Base-by-base conservation (phyloP, 106 monocot genomes). In the Phalaenopsis equestris region DNA sequence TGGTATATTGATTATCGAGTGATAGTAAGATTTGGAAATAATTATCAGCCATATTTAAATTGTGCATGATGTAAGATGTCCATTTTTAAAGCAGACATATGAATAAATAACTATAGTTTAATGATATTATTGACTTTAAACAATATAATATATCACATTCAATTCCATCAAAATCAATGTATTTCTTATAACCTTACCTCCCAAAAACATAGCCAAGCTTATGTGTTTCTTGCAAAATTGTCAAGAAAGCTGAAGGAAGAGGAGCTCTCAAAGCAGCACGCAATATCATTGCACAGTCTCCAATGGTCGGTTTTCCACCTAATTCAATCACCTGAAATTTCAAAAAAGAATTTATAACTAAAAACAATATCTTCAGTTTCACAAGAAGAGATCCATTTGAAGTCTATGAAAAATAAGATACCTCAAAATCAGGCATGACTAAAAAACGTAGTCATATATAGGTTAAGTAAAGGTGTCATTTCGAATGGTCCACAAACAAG, bases 191-290 rank as follows among this genome's bases (percentile, higher is more conserved):
- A 24, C 21, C 64, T 74, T 92, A 98, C 97, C 97, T 92, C 72
- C 97, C 97, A 76, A 98, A 98, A 77, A 80, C 74, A 77, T 94
- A 98, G 78, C 97, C 97, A 77, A 98, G 94, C 56, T 81, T 80
- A 74, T 98, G 97, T 72, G 92, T 88, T 72, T 86, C 83, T 77
- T 87, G 87, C 84, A 98, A 88, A 73, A 98, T 98, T 86, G 80
- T 88, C 75, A 94, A 84, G 80, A 94, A 92, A 72, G 94, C 84
- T 23, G 94, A 91, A 6, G 97, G 92, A 41, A 94, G 79, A 47
- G 97, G 97, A 65, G 92, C 94, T 89, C 88, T 92, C 83, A 98
- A 88, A 76, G 97, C 94, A 87, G 94, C 85, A 68, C 92, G 97
- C 58, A 94, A 43, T 82, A 98, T 83, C 87, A 94, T 92, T 45